These are phyloP conservation scores for Tieghemiomyces parasiticus DNA, from an alignment of 192 early-diverging fungal genomes.

Conservation along the genomic window DNA sequence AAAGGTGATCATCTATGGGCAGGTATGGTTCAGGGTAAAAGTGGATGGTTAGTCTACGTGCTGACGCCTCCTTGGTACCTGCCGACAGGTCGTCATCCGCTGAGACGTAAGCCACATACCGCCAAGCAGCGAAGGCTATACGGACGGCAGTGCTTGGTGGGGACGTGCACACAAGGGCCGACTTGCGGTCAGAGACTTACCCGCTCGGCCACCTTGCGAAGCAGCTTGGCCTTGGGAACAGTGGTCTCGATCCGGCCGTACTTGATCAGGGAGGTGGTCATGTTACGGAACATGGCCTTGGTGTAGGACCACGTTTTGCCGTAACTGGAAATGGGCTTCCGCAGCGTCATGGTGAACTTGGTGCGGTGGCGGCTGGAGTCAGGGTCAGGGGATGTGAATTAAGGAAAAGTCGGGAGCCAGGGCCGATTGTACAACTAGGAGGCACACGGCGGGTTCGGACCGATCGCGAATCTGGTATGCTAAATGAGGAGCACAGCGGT, in stretches of 20 bases:
- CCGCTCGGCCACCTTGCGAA: conserved; percentile 73
- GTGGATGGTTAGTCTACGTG: too few species aligned
- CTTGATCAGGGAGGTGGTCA: conserved; percentile 69
- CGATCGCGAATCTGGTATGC: not conserved
- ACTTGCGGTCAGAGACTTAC: conserved; percentile 15
- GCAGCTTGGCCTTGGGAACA: conserved; percentile 76
- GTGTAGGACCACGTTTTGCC: conserved; percentile 32
- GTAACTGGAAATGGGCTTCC: not conserved
- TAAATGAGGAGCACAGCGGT: not conserved
- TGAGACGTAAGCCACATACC: too few species aligned
- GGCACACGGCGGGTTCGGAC: not conserved
- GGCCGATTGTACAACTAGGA: too few species aligned
- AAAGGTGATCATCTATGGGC: conserved; percentile 66
- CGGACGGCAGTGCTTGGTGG: too few species aligned
- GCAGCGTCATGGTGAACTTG: not conserved
- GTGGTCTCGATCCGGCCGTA: conserved; percentile 90
- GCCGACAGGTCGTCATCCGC: too few species aligned
- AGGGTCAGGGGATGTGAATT: not conserved
- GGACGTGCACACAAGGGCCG: not conserved
- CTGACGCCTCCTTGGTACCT: too few species aligned
- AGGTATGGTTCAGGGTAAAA: too few species aligned
- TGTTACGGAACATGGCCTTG: conserved; percentile 63
- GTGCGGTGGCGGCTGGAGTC: not conserved
- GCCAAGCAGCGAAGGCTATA: too few species aligned
- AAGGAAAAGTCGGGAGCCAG: too few species aligned